Conservation (phyloP, 495 filamentous ascomycete genomes). For the Cenococcum geophilum region DNA sequence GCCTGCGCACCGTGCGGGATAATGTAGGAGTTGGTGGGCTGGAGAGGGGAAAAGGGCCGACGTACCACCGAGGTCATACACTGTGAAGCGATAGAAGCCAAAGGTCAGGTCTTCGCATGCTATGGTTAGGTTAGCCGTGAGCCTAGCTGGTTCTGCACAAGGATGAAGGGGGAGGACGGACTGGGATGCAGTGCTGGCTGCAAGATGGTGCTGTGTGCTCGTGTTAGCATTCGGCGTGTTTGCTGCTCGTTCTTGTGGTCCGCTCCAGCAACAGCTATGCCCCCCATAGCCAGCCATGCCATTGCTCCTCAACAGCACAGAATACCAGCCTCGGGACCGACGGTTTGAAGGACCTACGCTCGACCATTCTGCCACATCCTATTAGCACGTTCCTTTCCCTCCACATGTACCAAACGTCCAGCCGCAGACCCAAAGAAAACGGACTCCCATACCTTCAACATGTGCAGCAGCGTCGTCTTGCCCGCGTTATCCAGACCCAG, state of each 20-base stretch:
- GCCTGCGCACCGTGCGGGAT: too few relatives aligned
- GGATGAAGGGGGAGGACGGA: not conserved
- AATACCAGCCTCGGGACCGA: too few relatives aligned
- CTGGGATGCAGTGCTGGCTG: conserved; percentile 4
- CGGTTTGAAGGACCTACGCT: too few relatives aligned
- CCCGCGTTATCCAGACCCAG: conserved; percentile 13
- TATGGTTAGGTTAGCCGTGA: not conserved
- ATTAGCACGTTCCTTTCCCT: not conserved
- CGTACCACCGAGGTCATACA: conserved; percentile 9
- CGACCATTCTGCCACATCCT: too few relatives aligned
- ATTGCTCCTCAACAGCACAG: too few relatives aligned
- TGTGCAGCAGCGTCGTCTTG: conserved; percentile 10
- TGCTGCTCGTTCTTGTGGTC: not conserved
- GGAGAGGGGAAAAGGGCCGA: not conserved
- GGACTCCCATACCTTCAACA: not conserved
- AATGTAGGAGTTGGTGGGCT: not conserved
- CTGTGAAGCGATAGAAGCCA: not conserved
- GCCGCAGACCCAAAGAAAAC: not conserved
- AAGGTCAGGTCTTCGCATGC: not conserved
- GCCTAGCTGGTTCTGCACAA: not conserved
- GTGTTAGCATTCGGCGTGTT: not conserved
- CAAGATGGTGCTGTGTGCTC: not conserved
- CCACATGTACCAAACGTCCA: not conserved
- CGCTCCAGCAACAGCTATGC: too few relatives aligned
- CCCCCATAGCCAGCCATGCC: too few relatives aligned